phyloP scores from a whole-genome alignment of 2,329 filamentous ascomycete genomes.

The Apiospora phragmitis region DNA sequence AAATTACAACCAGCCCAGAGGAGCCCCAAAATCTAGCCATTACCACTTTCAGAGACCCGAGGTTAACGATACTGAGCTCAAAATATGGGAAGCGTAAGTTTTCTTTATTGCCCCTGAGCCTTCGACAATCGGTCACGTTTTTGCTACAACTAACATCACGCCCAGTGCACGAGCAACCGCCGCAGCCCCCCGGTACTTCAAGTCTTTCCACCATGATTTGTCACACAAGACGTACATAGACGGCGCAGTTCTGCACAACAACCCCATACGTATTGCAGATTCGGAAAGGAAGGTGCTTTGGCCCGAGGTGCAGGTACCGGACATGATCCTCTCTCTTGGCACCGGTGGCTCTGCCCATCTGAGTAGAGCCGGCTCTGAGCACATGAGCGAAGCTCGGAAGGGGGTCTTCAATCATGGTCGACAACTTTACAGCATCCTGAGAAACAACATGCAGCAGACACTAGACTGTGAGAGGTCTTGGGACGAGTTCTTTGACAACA shows the following conservation, averaged over 20 bases:
- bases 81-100: slow-evolving; percentile 49
- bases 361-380: slow-evolving; percentile 30
- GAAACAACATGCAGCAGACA: slow-evolving; percentile 23
- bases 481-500: slow-evolving; percentile 21
- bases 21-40: slow-evolving; percentile 18
- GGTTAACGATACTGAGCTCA: background rate
- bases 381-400: slow-evolving; percentile 27
- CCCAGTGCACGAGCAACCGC: slow-evolving; percentile 46
- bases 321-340: slow-evolving; percentile 8
- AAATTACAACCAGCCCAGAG: slow-evolving; percentile 41
- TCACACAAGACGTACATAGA: slow-evolving; percentile 49
- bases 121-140: background rate
- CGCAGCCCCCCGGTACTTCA: slow-evolving; percentile 51
- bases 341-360: background rate
- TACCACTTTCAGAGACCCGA: background rate
- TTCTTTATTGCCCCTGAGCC: background rate
- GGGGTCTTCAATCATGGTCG: slow-evolving; percentile 29
- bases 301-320: background rate
- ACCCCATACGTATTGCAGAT: slow-evolving; percentile 51
- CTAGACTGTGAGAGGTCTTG: slow-evolving; percentile 23
- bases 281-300: slow-evolving; percentile 20
- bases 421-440: slow-evolving; percentile 22
- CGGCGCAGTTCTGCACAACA: slow-evolving; percentile 49
- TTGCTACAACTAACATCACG: background rate
- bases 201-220: slow-evolving; percentile 48